These are phyloP conservation scores for Rosellinia necatrix DNA, from an alignment of 2,329 filamentous ascomycete species.

Conservation along the genomic window DNA sequence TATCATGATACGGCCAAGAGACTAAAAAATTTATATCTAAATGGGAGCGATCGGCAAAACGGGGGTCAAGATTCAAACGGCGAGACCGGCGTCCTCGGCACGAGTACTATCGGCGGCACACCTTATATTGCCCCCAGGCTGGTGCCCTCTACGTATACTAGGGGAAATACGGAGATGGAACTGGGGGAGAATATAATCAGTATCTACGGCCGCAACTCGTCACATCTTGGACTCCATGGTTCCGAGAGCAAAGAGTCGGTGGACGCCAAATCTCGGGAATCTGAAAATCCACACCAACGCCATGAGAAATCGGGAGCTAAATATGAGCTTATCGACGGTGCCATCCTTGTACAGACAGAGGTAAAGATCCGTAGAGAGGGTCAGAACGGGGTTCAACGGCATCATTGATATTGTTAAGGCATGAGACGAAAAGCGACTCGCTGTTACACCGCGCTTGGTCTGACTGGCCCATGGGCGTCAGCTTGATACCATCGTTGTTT, in stretches of 20 bases:
- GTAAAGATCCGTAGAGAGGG: background rate
- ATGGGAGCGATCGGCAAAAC: background rate
- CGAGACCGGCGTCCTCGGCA: background rate
- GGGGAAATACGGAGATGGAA: no score
- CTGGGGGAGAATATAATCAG: background rate
- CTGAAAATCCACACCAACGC: no score
- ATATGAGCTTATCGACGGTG: background rate
- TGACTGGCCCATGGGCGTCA: background rate
- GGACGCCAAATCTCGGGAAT: background rate
- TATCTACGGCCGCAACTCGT: background rate
- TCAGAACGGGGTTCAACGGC: background rate
- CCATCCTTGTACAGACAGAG: background rate
- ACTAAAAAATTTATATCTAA: background rate
- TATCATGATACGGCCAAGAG: slow-evolving; percentile 16
- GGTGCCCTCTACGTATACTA: background rate
- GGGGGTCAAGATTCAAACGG: background rate
- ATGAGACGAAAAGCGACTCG: background rate
- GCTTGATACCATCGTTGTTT: background rate
- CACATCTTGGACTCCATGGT: background rate
- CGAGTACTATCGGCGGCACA: slow-evolving; percentile 8
- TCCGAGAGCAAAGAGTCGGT: background rate
- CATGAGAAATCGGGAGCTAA: no score
- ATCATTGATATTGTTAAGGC: background rate
- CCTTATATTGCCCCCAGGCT: background rate
- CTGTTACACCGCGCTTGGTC: background rate